Conservation (phyloP, 192 early-diverging fungal species). For the Diversispora epigaea region DNA sequence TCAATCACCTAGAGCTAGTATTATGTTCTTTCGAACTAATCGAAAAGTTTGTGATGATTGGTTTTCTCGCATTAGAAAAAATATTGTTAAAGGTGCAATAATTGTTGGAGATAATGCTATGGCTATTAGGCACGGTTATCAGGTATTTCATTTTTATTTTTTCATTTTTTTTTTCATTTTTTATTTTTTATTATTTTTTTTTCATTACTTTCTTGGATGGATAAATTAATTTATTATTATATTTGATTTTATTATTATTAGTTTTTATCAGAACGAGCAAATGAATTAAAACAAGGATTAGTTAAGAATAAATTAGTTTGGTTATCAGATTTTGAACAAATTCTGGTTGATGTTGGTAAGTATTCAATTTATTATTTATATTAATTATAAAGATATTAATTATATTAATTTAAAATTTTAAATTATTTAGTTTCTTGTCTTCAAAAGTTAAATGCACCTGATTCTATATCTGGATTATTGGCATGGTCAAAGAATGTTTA, state of each 20-base stretch:
- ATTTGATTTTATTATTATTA: conserved; percentile 12
- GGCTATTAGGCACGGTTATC: conserved; percentile 41
- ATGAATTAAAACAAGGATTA: conserved; percentile 36
- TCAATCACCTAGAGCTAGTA: conserved; percentile 59
- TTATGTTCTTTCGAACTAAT: conserved; percentile 73
- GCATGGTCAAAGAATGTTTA: conserved; percentile 39
- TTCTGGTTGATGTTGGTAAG: conserved; percentile 42
- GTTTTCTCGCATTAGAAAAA: conserved; percentile 62
- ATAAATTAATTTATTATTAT: neutral
- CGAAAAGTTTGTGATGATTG: conserved; percentile 74
- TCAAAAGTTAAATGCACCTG: conserved; percentile 28
- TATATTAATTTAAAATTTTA: neutral
- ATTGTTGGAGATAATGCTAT: conserved; percentile 45
- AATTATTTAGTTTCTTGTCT: conserved; percentile 36
- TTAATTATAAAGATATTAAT: neutral
- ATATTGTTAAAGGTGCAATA: conserved; percentile 53
- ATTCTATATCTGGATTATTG: conserved; percentile 45
- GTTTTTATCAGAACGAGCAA: conserved; percentile 37
- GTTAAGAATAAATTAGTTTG: conserved; percentile 37
- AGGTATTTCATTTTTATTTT: conserved; percentile 26
- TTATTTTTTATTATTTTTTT: neutral
- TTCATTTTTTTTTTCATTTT: conserved; percentile 10
- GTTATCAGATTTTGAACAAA: conserved; percentile 43
- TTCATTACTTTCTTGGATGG: no score
- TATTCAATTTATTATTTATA: neutral